phyloP scores from a whole-genome alignment of 495 filamentous ascomycete species.

The Beverwykella pulmonaria region DNA sequence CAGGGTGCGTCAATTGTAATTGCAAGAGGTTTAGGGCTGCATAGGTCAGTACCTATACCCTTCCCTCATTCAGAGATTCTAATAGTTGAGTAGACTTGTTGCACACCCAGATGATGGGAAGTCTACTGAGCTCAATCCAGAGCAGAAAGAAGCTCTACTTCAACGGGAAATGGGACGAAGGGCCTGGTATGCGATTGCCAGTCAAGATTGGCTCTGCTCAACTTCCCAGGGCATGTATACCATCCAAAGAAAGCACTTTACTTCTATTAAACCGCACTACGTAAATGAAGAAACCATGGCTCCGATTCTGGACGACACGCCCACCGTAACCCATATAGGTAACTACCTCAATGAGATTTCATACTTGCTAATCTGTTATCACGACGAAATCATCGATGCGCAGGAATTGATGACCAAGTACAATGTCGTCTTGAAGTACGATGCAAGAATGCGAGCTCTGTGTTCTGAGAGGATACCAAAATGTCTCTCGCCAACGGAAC shows the following conservation, averaged over 20 bases:
- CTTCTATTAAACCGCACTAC: slow-evolving; percentile 48
- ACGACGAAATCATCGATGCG: slow-evolving; percentile 49
- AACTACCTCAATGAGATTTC: slow-evolving; percentile 50
- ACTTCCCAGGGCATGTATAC: slow-evolving; percentile 54
- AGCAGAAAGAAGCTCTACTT: slow-evolving; percentile 29
- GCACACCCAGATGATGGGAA: slow-evolving; percentile 49
- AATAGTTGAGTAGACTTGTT: slow-evolving; percentile 20
- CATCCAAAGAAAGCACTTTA: slow-evolving; percentile 50
- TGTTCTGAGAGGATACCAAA: slow-evolving; percentile 12
- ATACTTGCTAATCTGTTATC: slow-evolving; percentile 48
- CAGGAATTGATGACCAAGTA: slow-evolving; percentile 47
- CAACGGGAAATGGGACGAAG: slow-evolving; percentile 50
- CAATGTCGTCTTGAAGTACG: slow-evolving; percentile 50
- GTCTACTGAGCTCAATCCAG: slow-evolving; percentile 44
- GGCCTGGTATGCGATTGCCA: slow-evolving; percentile 52
- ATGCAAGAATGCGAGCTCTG: slow-evolving; percentile 50
- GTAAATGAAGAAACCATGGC: slow-evolving; percentile 49
- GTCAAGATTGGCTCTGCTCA: slow-evolving; percentile 55
- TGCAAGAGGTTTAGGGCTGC: slow-evolving; percentile 28
- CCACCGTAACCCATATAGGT: slow-evolving; percentile 49
- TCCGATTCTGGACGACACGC: slow-evolving; percentile 39
- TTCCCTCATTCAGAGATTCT: not conserved
- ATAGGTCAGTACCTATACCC: slow-evolving; percentile 9
- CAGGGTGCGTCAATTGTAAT: slow-evolving; percentile 21
- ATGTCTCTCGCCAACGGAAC: slow-evolving; percentile 42